These are phyloP conservation scores for Lobosporangium transversale DNA, from an alignment of 192 early-diverging fungal genomes.

Conservation along the genomic window DNA sequence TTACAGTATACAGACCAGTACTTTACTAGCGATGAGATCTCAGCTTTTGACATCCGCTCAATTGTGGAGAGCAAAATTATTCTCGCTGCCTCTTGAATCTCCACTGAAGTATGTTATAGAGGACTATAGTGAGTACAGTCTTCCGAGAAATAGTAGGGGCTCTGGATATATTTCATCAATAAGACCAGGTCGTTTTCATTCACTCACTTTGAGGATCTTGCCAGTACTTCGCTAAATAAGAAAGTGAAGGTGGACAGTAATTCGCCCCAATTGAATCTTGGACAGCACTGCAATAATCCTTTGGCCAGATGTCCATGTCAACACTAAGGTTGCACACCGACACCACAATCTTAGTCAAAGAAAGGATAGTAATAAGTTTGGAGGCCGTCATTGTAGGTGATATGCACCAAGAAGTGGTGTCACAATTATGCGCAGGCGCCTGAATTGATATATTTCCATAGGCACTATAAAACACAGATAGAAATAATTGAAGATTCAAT, in stretches of 20 bases:
- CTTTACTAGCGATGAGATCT: slow-evolving; percentile 63
- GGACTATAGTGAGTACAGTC: no score
- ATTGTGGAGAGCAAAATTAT: slow-evolving; percentile 66
- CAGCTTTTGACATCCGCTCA: slow-evolving; percentile 55
- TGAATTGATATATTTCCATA: slow-evolving; percentile 74
- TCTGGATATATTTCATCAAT: no score
- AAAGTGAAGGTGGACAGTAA: slow-evolving; percentile 72
- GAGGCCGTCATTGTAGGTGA: slow-evolving; percentile 74
- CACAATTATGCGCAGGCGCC: slow-evolving; percentile 51
- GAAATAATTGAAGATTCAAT: neutral
- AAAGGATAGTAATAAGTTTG: slow-evolving; percentile 70
- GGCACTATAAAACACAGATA: slow-evolving; percentile 53
- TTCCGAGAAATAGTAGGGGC: no score
- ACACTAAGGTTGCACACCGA: slow-evolving; percentile 17
- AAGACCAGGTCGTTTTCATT: no score
- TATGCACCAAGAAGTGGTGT: slow-evolving; percentile 61
- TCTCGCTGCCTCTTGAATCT: slow-evolving; percentile 74
- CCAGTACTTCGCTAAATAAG: slow-evolving; percentile 83
- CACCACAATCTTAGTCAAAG: slow-evolving; percentile 32
- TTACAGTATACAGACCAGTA: slow-evolving; percentile 78
- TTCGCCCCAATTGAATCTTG: slow-evolving; percentile 58
- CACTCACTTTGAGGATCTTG: slow-evolving; percentile 78
- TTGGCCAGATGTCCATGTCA: slow-evolving; percentile 55
- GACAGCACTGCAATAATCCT: slow-evolving; percentile 64
- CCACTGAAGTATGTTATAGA: slow-evolving; percentile 47